These are phyloP conservation scores for Carallia pectinifolia DNA, from an alignment of 345 rosid species.

Conservation along the genomic window DNA sequence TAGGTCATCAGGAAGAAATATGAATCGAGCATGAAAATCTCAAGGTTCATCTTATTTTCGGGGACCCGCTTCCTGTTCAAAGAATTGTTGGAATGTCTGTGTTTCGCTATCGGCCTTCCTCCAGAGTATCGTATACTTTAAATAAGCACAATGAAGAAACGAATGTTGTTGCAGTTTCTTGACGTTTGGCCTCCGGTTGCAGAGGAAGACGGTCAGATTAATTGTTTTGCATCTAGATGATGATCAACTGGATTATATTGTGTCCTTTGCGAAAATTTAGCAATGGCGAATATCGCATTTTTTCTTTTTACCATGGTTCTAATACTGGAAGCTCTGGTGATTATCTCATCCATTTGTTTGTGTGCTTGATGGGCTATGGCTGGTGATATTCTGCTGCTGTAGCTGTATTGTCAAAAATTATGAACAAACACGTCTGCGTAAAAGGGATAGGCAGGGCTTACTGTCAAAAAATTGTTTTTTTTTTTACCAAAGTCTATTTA, in stretches of 20 bases:
- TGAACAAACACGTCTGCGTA: not conserved
- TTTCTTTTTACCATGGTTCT: not conserved
- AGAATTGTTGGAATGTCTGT: constrained; percentile 41
- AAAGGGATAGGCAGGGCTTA: not conserved
- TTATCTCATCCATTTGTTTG: constrained; percentile 18
- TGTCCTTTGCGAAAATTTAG: constrained; percentile 5
- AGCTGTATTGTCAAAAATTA: not conserved
- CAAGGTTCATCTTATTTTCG: not conserved
- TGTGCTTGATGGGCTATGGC: constrained; percentile 12
- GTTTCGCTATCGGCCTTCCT: constrained; percentile 42
- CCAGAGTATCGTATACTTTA: constrained; percentile 55
- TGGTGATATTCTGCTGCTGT: not conserved
- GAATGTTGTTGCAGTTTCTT: constrained; percentile 43
- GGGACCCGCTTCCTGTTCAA: constrained; percentile 46
- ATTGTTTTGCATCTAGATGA: not conserved
- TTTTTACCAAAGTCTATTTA: too few relatives aligned
- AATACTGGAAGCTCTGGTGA: constrained; percentile 15
- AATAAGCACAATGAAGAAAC: constrained; percentile 29
- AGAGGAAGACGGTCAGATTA: not conserved
- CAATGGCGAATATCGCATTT: constrained; percentile 12
- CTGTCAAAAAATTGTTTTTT: not conserved
- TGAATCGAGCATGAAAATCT: too few relatives aligned
- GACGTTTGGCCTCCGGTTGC: constrained; percentile 23
- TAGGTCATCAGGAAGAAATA: constrained; percentile 53
- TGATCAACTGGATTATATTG: not conserved